Percentiles rank a stretch among this genome's conserved stretches.
These are phyloP conservation scores for Phialophora expanda DNA, from an alignment of 2,329 filamentous ascomycete species.

Conservation along the genomic window DNA sequence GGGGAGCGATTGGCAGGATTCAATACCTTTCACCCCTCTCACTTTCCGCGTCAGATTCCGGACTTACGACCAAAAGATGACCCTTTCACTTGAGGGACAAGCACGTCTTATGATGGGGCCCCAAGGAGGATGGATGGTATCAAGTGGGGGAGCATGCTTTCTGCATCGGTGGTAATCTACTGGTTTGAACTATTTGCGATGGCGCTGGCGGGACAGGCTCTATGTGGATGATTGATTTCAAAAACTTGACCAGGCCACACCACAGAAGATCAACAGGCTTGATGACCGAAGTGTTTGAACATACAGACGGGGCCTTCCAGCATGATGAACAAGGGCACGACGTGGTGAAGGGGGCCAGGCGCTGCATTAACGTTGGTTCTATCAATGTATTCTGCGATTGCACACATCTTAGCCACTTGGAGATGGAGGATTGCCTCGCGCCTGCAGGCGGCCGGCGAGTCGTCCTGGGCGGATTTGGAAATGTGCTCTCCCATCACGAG, in stretches of 20 bases:
- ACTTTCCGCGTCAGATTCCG: constrained; percentile 25
- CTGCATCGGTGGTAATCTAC: background rate
- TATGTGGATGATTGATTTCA: constrained; percentile 3
- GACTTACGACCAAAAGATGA: constrained; percentile 27
- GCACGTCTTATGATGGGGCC: background rate
- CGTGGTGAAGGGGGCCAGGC: background rate
- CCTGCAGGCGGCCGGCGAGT: background rate
- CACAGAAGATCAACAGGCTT: constrained; percentile 22
- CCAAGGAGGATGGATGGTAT: background rate
- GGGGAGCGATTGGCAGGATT: constrained; percentile 36
- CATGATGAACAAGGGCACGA: background rate
- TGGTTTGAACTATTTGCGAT: constrained; percentile 12
- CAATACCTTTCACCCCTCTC: constrained; percentile 32
- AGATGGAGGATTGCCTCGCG: background rate
- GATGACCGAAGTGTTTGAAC: constrained; percentile 12
- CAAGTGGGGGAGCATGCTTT: background rate
- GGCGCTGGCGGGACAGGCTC: constrained; percentile 11
- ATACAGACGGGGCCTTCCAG: constrained; percentile 2
- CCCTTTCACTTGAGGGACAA: constrained; percentile 30
- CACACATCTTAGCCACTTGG: background rate
- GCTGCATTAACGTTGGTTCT: background rate
- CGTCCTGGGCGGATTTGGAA: background rate
- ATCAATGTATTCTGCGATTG: constrained; percentile 1
- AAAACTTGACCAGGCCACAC: background rate
- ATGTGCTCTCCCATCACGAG: background rate